A percentile compares a stretch with the other conserved stretches of the same genome.
These are phyloP conservation scores for Pichia kudriavzevii DNA, from an alignment of 1,139 yeast species.

Conservation along the genomic window DNA sequence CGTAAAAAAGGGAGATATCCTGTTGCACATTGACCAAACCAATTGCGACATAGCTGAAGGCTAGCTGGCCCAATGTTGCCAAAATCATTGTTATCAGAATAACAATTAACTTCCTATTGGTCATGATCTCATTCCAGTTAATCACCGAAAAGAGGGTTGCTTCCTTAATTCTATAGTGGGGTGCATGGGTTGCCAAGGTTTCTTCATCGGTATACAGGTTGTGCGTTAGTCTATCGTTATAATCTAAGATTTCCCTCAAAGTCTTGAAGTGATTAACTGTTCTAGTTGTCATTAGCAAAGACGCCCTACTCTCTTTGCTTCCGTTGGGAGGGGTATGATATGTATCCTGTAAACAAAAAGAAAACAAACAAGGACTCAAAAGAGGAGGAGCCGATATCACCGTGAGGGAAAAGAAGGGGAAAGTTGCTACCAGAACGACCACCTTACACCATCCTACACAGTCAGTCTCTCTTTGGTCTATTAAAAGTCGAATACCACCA, in stretches of 20 bases:
- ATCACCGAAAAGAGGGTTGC: conserved; percentile 20
- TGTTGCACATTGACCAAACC: conserved; percentile 39
- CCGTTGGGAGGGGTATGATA: no score
- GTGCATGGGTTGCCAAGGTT: not conserved
- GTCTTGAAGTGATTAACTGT: conserved; percentile 11
- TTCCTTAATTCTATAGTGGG: conserved; percentile 14
- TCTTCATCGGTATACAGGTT: not conserved
- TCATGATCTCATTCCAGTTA: conserved; percentile 27
- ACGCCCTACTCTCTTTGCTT: no score
- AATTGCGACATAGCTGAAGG: conserved; percentile 34
- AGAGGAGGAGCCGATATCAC: not conserved
- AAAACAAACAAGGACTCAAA: not conserved
- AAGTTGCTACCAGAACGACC: no score
- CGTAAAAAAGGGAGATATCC: conserved; percentile 31
- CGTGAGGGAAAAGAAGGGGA: not conserved
- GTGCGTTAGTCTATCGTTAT: conserved; percentile 6
- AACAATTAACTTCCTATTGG: conserved; percentile 22
- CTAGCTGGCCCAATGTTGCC: conserved; percentile 33
- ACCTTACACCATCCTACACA: not conserved
- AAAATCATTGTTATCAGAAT: conserved; percentile 29
- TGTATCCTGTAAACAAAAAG: no score
- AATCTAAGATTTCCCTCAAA: conserved; percentile 13
- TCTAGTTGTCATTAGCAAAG: conserved; percentile 14
- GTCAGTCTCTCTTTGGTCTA: not conserved
- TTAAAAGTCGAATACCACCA: conserved; percentile 28